Conservation (phyloP, 2,329 filamentous ascomycete genomes). For the Trichoderma brevicompactum region DNA sequence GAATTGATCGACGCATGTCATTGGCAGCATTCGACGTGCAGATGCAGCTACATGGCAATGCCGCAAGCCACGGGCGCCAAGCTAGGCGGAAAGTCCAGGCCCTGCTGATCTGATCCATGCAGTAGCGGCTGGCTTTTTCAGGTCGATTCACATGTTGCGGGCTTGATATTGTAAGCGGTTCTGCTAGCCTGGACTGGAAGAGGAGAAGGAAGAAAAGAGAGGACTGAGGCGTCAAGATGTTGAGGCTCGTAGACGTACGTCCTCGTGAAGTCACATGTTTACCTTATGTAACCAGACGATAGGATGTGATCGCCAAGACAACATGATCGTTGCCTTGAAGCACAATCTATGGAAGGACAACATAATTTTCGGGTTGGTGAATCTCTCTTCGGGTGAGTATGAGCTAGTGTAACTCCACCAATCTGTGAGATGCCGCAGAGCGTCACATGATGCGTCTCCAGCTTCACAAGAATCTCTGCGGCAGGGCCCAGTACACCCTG, state of each 20-base stretch:
- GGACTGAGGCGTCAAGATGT: background rate
- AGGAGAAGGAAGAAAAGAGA: background rate
- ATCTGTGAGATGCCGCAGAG: no score
- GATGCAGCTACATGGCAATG: slow-evolving; percentile 5
- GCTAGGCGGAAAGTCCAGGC: slow-evolving; percentile 2
- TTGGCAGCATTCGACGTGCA: slow-evolving; percentile 8
- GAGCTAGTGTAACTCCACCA: no score
- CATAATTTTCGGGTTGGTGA: no score
- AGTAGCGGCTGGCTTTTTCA: background rate
- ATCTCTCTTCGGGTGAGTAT: no score
- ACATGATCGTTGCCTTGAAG: no score
- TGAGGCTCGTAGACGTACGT: no score
- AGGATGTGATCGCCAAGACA: no score
- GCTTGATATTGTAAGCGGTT: background rate
- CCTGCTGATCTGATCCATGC: slow-evolving; percentile 14
- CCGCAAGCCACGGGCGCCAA: slow-evolving; percentile 15
- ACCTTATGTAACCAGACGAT: background rate
- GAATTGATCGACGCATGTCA: background rate
- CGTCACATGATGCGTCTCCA: no score
- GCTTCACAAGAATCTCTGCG: no score
- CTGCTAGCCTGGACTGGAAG: background rate
- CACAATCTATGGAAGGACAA: no score
- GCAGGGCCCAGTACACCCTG: no score
- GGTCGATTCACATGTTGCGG: background rate
- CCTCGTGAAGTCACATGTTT: background rate